Evolutionary conservation across 345 rosid genomes (phyloP), one percentile per base, ranked within the genome.

Genomic region (Atalantia buxifolia): DNA sequence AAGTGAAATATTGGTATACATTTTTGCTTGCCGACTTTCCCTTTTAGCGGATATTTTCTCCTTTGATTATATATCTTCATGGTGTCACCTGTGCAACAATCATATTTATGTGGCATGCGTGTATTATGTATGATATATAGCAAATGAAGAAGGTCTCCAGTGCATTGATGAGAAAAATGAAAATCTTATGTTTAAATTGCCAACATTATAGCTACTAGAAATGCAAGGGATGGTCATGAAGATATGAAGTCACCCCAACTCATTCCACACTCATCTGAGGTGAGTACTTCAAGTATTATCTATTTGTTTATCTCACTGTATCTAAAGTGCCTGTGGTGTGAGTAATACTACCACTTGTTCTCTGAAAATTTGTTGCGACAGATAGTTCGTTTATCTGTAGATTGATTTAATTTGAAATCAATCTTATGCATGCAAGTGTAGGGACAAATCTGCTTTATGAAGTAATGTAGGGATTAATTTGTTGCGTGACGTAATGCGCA

Each of bases 231-330:
- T 28, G 82, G 62, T 72, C 53, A 82, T 70, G 80, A 82, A 81
- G 87, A 85, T 83, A 63, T 80, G 55, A 78, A 87, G 79, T 33
- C 88, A 66, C 78, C 85, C 74, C 86, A 85, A 77, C 89, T 82
- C 79, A 71, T 83, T 80, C 96, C 94, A 28, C 89, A 77, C n/a
- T 75, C 88, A 55, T 80, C 80, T 61, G 92, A 93, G 93, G 98
- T 91, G 6, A 33, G 84, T 66, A 38, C 76, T 66, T 65, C 25
- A 30, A 24, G 24, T 64, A 24, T 48, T 27, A 2, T 61, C 71
- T 14, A 14, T 45, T 72, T 45, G 35, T 75, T 18, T 42, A 48
- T 30, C 30, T 24, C 22, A 1, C 1, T 12, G 21, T 8, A n/a
- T 63, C 22, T 30, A 13, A 36, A 57, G 27, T 72, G 75, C 21